Evolutionary conservation across 2,329 filamentous ascomycete species (phyloP), one percentile per base, ranked within the genome.

Genomic region (Microthyrium microscopicum): DNA sequence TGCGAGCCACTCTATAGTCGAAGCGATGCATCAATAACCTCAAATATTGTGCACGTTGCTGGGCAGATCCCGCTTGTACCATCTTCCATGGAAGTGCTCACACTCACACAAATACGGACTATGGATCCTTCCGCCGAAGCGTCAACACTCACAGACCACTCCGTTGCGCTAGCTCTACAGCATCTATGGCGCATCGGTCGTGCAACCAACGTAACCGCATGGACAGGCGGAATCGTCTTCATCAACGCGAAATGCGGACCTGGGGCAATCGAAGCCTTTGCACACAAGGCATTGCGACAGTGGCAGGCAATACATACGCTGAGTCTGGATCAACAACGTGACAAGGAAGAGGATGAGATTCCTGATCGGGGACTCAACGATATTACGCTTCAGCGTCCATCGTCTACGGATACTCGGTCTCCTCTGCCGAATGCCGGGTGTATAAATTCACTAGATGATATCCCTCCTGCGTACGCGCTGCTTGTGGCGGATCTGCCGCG

Each of bases 41-140:
- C 22, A 31, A 39, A 29, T 49, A 5, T 68, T 7, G 61, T 87
- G 12, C 74, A 73, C 35, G 65, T 94, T 22, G 85, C 89, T 1
- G 89, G 89, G 0, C 89, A 95, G 54, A 94, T 98, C 31, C 83
- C 87, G 2, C 66, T 98, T 3, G 57, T 87, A 4, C 85, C 89
- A 0, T 68, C 74, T 4, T 76, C 69, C 4, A 95, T 95, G 87
- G 46, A 55, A 3, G 52, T 81, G 2, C 45, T 64, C 31, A 41
- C 36, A 28, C 40, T 41, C 5, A 40, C 44, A 1, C 35, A 43
- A 22, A 26, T 5, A 13, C 12, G 7, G 4, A 37, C 49, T 1
- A 48, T 47, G 13, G 15, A 34, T 2, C 17, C 4, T 29, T 9
- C 29, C 17, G 28, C 41, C 13, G 45, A 35, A 4, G 29, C 35